A percentile compares a stretch with the other conserved stretches of the same genome.
Conservation (phyloP, 1,139 yeast species). For the Geotrichum candidum region DNA sequence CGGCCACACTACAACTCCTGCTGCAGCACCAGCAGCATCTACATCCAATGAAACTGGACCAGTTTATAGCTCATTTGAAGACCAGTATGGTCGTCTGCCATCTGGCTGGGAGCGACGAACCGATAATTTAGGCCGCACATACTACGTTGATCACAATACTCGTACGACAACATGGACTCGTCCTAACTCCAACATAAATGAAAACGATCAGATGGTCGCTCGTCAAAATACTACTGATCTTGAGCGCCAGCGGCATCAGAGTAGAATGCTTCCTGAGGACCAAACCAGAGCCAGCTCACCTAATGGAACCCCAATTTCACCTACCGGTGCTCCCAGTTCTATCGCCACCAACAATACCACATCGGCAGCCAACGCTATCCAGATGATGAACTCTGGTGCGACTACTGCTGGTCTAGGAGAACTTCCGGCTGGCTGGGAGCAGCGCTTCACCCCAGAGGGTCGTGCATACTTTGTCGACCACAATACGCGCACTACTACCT, state of each 20-base stretch:
- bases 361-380: constrained; percentile 46
- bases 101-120: constrained; percentile 99
- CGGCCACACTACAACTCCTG: constrained; percentile 18
- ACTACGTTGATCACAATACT: constrained; percentile 95
- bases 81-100: constrained; percentile 91
- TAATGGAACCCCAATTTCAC: constrained; percentile 19
- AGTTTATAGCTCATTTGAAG: constrained; percentile 69
- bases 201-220: constrained; percentile 38
- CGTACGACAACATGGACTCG: constrained; percentile 98
- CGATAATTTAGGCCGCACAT: constrained; percentile 93
- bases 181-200: constrained; percentile 54
- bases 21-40: constrained; percentile 21
- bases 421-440: constrained; percentile 98
- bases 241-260: constrained; percentile 86
- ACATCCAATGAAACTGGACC: constrained; percentile 23
- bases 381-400: constrained; percentile 61
- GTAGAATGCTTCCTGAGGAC: constrained; percentile 81
- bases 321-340: constrained; percentile 21
- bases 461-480: constrained; percentile 97
- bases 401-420: constrained; percentile 96
- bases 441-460: constrained; percentile 95
- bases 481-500: constrained; percentile 95
- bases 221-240: constrained; percentile 64
- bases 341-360: constrained; percentile 54
- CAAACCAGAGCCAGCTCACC: constrained; percentile 35